phyloP scores from a whole-genome alignment of 2,329 filamentous ascomycete species.

The Delphinella strobiligena region DNA sequence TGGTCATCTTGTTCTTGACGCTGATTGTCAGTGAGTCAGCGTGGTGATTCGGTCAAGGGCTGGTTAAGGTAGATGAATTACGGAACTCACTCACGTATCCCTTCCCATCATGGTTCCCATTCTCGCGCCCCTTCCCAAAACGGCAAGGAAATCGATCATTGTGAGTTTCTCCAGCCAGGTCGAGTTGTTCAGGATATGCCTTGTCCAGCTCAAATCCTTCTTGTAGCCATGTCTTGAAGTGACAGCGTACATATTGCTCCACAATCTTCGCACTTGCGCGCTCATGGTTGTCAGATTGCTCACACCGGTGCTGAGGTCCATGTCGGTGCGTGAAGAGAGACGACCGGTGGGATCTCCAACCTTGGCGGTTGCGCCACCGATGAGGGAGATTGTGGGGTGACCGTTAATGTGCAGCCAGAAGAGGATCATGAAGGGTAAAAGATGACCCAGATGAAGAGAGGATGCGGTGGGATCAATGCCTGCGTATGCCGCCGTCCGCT shows the following conservation, averaged over 20 bases:
- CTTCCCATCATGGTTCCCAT: constrained; percentile 78
- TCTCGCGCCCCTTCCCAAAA: constrained; percentile 61
- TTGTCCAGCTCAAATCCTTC: constrained; percentile 52
- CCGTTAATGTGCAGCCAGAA: constrained; percentile 78
- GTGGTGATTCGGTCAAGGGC: constrained; percentile 15
- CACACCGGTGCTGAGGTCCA: constrained; percentile 40
- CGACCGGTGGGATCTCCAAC: constrained; percentile 70
- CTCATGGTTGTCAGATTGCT: constrained; percentile 58
- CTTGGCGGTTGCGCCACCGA: constrained; percentile 64
- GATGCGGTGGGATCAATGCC: constrained; percentile 72
- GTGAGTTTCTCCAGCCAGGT: constrained; percentile 65
- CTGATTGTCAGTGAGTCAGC: constrained; percentile 26
- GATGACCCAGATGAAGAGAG: constrained; percentile 69
- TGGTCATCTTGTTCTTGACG: constrained; percentile 72
- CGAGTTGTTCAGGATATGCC: constrained; percentile 55
- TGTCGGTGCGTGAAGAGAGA: constrained; percentile 45
- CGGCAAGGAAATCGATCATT: constrained; percentile 62
- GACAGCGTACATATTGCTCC: constrained; percentile 57
- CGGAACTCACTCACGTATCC: constrained; percentile 60
- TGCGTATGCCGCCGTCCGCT: constrained; percentile 62
- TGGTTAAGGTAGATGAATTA: constrained; percentile 3
- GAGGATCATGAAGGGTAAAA: constrained; percentile 69
- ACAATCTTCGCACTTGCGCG: constrained; percentile 59
- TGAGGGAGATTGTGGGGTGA: constrained; percentile 52
- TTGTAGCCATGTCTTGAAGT: constrained; percentile 54